Base-by-base conservation (phyloP, 192 early-diverging fungal species). In the Gigaspora rosea region DNA sequence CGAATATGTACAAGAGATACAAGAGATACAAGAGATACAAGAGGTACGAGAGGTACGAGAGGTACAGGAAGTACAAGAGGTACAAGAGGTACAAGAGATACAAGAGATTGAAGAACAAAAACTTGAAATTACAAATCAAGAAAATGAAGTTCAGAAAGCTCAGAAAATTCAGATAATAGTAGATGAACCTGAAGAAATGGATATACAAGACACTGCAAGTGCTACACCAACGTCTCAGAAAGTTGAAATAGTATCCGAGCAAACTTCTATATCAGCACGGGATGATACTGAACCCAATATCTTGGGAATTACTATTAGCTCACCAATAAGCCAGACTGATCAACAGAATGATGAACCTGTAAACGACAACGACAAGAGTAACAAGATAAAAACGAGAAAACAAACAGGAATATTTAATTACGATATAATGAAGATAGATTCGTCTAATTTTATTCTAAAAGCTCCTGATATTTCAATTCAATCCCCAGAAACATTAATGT, bases 111-210 rank as follows among this genome's bases (percentile, higher is more conserved):
- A 62, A 62, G 3, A 11, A 85, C 84, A 65, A 79, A 63, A 47
- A 85, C 84, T 27, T 27, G 27, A 27, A 27, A 27, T 27, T 16
- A 78, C 81, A 27, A 86, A 84, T 0, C 79, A 85, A 1, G 83
- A 85, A 13, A 81, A 84, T 2, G 78, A 82, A 11, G 86, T 86
- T 3, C 78, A 80, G 10, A 80, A 85, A 7, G 82, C 59, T 41
- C 3, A 41, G 4, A 41, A 41, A 41, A 1, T 7, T 41, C 41
- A 41, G 7, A 41, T 41, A 50, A 77, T 62, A 0, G 84, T 78
- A 9, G 81, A 79, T 56, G 85, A 81, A 3, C 32, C 59, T 74
- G 35, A 79, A 49, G 54, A 84, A 73, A n/a, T 59, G 9, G 22
- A 63, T 63, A 63, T 15, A 16, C 61, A 35, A 56, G 13, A 70